A percentile compares a stretch with the other conserved stretches of the same genome.
Conservation (phyloP, 805 yeast genomes). For the Barnettozyma populi region DNA sequence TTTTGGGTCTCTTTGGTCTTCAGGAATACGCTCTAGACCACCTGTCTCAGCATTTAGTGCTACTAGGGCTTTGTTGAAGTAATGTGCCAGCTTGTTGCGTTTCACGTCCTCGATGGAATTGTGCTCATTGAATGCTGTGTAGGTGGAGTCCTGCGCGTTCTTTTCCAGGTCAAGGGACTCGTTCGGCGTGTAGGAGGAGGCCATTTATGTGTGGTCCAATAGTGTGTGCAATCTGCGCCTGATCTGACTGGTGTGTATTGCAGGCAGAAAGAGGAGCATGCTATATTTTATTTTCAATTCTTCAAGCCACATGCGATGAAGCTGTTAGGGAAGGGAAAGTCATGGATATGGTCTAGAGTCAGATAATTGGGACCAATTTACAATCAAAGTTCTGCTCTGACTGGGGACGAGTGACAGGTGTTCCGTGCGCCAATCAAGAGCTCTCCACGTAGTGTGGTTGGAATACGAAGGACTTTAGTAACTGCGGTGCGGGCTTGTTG, state of each 20-base stretch:
- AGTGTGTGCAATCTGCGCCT: neutral
- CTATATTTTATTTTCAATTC: no score
- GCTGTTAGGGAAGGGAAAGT: neutral
- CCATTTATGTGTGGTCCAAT: neutral
- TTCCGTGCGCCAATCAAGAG: neutral
- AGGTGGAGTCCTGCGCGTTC: neutral
- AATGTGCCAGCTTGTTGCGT: neutral
- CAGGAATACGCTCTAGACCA: conserved; percentile 79
- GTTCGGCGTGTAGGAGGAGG: neutral
- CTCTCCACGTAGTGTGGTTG: neutral
- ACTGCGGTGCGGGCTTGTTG: neutral
- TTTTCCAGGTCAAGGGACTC: neutral
- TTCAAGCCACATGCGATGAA: no score
- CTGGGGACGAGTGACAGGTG: neutral
- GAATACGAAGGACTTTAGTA: no score
- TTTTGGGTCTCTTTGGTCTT: conserved; percentile 65
- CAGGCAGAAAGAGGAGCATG: neutral
- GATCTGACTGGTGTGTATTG: neutral
- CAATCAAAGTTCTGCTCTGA: neutral
- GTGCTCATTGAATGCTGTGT: neutral
- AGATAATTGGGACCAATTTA: neutral
- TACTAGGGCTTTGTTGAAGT: conserved; percentile 21
- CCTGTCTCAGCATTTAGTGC: conserved; percentile 46
- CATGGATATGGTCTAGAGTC: no score
- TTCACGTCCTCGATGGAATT: neutral